Evolutionary conservation across 208 protist species (phyloP).

Genomic region (Zelonia costaricensis): DNA sequence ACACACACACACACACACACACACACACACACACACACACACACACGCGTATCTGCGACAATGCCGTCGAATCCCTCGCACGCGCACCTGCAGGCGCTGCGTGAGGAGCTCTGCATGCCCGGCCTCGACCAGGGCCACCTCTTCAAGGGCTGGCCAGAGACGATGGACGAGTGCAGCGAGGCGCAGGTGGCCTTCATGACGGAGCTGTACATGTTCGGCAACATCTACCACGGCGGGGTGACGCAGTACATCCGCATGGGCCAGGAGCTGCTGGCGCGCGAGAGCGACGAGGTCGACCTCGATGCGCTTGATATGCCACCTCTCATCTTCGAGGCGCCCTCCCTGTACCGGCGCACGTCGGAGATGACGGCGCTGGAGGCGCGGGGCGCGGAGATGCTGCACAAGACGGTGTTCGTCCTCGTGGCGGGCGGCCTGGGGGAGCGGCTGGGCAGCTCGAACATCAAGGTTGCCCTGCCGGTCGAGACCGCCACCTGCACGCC

Average conservation of each 20-base stretch:
- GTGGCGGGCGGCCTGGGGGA: conserved; percentile 93
- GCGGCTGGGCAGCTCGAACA: conserved; percentile 89
- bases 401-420: conserved; percentile 84
- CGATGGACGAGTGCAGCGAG: conserved; percentile 36
- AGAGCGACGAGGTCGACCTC: conserved; percentile 25
- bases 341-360: conserved; percentile 30
- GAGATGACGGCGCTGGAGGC: conserved; percentile 56
- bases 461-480: conserved; percentile 89
- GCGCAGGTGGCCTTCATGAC: conserved; percentile 42
- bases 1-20: not conserved
- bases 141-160: conserved; percentile 59
- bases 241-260: conserved; percentile 81
- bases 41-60: not conserved
- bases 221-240: conserved; percentile 77
- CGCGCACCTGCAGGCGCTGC: conserved; percentile 51
- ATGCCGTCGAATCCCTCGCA: conserved; percentile 25
- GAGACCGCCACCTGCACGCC: conserved; percentile 76
- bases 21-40: not conserved
- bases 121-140: conserved; percentile 67
- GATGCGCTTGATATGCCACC: conserved; percentile 54
- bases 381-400: conserved; percentile 36
- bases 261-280: conserved; percentile 54
- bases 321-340: conserved; percentile 66
- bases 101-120: conserved; percentile 39
- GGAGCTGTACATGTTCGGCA: conserved; percentile 58